Base-by-base conservation (phyloP, 305 asterid genomes). In the Solanum hybrid region DNA sequence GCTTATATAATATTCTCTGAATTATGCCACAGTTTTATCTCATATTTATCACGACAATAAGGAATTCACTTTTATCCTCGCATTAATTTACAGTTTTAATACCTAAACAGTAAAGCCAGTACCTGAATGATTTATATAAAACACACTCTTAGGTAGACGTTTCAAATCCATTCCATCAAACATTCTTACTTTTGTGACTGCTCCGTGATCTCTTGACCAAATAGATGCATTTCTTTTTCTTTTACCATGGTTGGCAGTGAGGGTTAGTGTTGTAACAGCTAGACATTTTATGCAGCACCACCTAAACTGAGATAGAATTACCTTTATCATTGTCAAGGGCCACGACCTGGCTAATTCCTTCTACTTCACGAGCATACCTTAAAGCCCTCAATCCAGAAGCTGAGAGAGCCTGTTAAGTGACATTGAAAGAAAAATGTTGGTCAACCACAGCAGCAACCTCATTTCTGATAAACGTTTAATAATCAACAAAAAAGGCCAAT, bases 361-460 rank as follows among this genome's bases (percentile, higher is more conserved):
- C 98, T 7, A 95, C 92, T 94, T 97, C 99, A 64, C 95, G 96
- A 15, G 99, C 99, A 92, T 97, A 97, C 93, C 99, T 94, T 38
- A 97, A 89, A 87, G 99, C 96, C 92, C 99, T 94, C 89, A 97
- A 95, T 26, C 99, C 99, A 79, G 98, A 95, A 91, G 99, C 99
- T 13, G 99, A 96, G 89, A 97, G 88, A 51, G 99, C 99, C 99
- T 97, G 84, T 89, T 31, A 86, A 88, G 80, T 71, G 87, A 81
- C 29, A 90, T 60, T 31, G 32, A 36, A 36, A 78, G 14, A 36
- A 31, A 78, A 78, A 78, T 78, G 56, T 36, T 36, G 40, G 34
- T 78, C 79, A 75, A 75, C 35, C 17, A 42, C 66, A 56, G 24
- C 27, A 87, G 38, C 32, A 29, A 80, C 32, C 51, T 26, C 78